A percentile compares a stretch with the other conserved stretches of the same genome.
Evolutionary conservation across 2,329 filamentous ascomycete species (phyloP).

Genomic region (Hortaea werneckii): DNA sequence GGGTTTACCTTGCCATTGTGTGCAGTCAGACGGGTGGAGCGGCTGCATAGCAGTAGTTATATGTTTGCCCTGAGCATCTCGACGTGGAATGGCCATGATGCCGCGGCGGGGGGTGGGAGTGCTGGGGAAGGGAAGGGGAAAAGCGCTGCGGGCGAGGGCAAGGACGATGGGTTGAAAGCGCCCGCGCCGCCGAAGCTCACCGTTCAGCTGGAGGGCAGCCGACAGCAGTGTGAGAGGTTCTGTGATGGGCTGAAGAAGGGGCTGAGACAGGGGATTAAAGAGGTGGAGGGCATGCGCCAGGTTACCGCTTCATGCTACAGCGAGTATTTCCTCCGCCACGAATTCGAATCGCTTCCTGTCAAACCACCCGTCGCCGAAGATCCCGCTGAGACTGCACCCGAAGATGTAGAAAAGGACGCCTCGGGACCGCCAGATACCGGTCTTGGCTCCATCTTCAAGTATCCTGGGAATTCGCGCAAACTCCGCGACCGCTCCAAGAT

Average conservation of each 20-base stretch:
- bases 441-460: slow-evolving; percentile 82
- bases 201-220: slow-evolving; percentile 78
- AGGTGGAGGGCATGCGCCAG: slow-evolving; percentile 71
- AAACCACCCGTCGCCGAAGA: slow-evolving; percentile 31
- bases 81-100: slow-evolving; percentile 71
- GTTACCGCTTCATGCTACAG: slow-evolving; percentile 84
- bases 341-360: slow-evolving; percentile 14
- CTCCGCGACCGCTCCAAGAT: slow-evolving; percentile 93
- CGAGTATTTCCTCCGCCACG: slow-evolving; percentile 50
- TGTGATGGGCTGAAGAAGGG: slow-evolving; percentile 92
- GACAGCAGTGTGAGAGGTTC: slow-evolving; percentile 85
- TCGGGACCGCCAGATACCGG: slow-evolving; percentile 91
- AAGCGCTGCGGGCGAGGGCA: slow-evolving; percentile 9
- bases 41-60: slow-evolving; percentile 84
- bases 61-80: slow-evolving; percentile 88
- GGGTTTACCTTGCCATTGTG: slow-evolving; percentile 92
- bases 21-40: slow-evolving; percentile 81
- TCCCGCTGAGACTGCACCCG: slow-evolving; percentile 4
- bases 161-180: slow-evolving; percentile 35
- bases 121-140: slow-evolving; percentile 16
- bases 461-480: slow-evolving; percentile 90
- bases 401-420: slow-evolving; percentile 28
- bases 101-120: slow-evolving; percentile 37
- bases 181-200: slow-evolving; percentile 78
- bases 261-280: slow-evolving; percentile 74